phyloP scores from a whole-genome alignment of 2,329 filamentous ascomycete species.

The Tricladium varicosporioides region DNA sequence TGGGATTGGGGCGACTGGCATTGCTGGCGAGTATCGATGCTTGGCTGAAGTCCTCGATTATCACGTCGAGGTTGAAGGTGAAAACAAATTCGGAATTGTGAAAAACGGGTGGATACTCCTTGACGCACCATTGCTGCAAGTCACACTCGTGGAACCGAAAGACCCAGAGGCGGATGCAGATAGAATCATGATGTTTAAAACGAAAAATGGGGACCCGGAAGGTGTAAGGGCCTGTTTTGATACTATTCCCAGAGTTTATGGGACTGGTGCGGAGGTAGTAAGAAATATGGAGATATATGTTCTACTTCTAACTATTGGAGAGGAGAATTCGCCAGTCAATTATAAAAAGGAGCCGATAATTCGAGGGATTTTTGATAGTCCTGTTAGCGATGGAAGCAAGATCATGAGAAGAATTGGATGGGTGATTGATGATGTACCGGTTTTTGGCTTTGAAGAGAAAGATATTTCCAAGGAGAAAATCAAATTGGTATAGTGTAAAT shows the following conservation, averaged over 20 bases:
- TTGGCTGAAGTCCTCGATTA: background rate
- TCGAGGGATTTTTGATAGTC: background rate
- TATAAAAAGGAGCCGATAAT: background rate
- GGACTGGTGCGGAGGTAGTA: background rate
- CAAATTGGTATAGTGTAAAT: background rate
- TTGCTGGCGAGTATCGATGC: background rate
- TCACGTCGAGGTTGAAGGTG: background rate
- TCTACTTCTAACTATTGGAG: background rate
- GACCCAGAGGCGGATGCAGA: background rate
- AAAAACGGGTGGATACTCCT: background rate
- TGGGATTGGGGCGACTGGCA: background rate
- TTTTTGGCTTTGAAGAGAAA: background rate
- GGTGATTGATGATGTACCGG: background rate
- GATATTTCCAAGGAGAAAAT: background rate
- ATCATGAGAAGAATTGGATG: background rate
- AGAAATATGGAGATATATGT: background rate
- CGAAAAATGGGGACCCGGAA: background rate
- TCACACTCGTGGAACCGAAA: background rate
- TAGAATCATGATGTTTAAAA: background rate
- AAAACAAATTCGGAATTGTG: background rate
- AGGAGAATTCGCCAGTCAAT: background rate
- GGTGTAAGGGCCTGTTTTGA: background rate
- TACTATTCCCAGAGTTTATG: background rate
- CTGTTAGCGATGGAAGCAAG: background rate
- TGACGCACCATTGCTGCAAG: background rate